Base-by-base conservation (phyloP, 148 eudicot species). In the Polygonum aviculare region DNA sequence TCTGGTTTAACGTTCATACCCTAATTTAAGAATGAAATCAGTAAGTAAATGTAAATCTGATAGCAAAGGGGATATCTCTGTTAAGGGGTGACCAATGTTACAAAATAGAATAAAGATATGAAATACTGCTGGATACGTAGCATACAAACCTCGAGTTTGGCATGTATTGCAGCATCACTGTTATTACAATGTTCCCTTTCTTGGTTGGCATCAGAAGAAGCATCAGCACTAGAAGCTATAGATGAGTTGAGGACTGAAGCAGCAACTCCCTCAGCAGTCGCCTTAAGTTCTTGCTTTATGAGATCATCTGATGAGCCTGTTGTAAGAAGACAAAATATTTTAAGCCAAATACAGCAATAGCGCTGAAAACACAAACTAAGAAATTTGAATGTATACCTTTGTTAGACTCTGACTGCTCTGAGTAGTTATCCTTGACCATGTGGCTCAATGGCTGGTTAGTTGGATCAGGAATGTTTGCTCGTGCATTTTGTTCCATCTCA, bases 241-340 rank as follows among this genome's bases (percentile, higher is more conserved):
- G 96, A 88, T 60, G 98, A 78, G 75, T 83, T 86, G 54, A 94
- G 88, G 76, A 90, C 93, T 79, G 97, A 94, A 74, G 98, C 93
- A 73, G 98, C 98, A 78, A 94, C 96, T 73, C 93, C 98, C 84
- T 92, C 98, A 16, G 97, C 98, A 54, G 94, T 96, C 39, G 91
- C 96, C 82, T 92, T 96, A 75, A 92, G 96, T 80, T 94, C 97
- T 83, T 88, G 93, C 85, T 87, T 92, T 77, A 87, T 85, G 63
- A 76, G 83, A 40, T 94, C 98, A 78, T 94, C 98, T 48, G 90
- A 87, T 62, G 92, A 92, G 72, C 90, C 96, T 89, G 78, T 62
- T 74, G 75, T 14, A 79, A 57, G 39, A 26, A 72, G 71, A 78
- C 19, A 44, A 67, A 69, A 45, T 65, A 76, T 3, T 59, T 26